These are phyloP conservation scores for Tetraselmis striata DNA, from an alignment of 139 green algal species.

Conservation along the genomic window DNA sequence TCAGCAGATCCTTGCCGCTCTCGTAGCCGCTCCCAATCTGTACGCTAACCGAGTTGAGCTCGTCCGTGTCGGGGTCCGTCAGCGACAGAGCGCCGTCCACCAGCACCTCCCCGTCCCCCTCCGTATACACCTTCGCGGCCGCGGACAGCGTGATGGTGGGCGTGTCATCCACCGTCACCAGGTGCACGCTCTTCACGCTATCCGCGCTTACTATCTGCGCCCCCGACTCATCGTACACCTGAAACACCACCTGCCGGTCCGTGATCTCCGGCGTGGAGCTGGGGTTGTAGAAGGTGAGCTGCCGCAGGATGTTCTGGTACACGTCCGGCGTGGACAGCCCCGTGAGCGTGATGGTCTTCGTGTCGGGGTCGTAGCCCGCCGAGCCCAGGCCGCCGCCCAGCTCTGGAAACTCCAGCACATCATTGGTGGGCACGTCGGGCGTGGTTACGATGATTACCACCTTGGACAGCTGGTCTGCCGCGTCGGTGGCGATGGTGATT, in stretches of 20 bases:
- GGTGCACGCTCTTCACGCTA: background rate
- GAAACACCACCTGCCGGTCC: conserved; percentile 7
- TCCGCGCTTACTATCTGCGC: background rate
- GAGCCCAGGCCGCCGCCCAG: background rate
- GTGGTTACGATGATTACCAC: background rate
- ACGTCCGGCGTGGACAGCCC: background rate
- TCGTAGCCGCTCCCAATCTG: background rate
- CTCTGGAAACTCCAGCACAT: background rate
- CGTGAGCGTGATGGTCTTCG: background rate
- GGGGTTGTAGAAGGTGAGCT: conserved; percentile 6
- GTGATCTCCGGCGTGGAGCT: background rate
- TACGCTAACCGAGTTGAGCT: background rate
- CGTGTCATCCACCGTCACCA: background rate
- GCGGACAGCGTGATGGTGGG: background rate
- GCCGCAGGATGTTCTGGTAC: conserved; percentile 7
- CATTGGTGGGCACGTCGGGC: background rate
- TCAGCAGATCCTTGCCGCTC: background rate
- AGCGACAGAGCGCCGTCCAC: conserved; percentile 1
- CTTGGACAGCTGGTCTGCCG: background rate
- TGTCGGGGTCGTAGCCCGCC: background rate
- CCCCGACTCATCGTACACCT: background rate
- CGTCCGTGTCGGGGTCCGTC: background rate
- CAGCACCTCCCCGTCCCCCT: conserved; percentile 1
- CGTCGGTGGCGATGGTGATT: background rate
- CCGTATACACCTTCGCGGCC: background rate